Evolutionary conservation across 768 basidiomycete species (phyloP), one percentile per base, ranked within the genome.

Genomic region (Brasilioporus rufonigricans): DNA sequence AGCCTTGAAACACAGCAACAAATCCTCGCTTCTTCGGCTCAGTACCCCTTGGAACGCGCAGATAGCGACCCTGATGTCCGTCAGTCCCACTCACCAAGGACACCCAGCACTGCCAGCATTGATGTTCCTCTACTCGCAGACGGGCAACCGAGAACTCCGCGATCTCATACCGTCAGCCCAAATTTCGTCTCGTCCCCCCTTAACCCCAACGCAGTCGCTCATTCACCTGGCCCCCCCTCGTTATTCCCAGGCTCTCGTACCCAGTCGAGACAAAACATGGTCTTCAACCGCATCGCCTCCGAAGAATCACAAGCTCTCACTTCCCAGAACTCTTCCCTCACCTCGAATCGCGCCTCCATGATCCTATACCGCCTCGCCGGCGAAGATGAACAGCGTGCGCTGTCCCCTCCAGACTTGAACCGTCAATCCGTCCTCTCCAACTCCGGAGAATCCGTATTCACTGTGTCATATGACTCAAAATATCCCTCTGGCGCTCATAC

Each of bases 321-420:
- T 18, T 52, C 72, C 61, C 57, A 63, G 49, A 46, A 24, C 23
- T 38, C 63, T 11, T 36, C 63, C 41, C 47, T 48, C 53, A n/a
- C 26, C 38, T 59, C 68, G 19, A 64, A 71, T 36, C 74, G 78
- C 45, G 81, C 82, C 1, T 83, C 82, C 44, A 87, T 88, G 86
- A 73, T 88, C 29, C 75, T 88, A 47, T 88, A 87, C 68, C 80
- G 84, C 13, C 74, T 88, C 2, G 71, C 76, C 40, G 64, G 57
- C 39, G 76, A 76, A 50, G 66, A 72, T 39, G 57, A 67, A n/a
- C 65, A 61, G 39, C 71, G 68, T 35, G 55, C 65, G 11, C 56
- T 72, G 23, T 65, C 76, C 14, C 71, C 73, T 3, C 82, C 76
- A 1, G 19, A 7, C 13, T 8, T 65, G 53, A 67, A 67, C 29